phyloP scores from a whole-genome alignment of 2,329 filamentous ascomycete genomes.

The Lasiodiplodia citricola region DNA sequence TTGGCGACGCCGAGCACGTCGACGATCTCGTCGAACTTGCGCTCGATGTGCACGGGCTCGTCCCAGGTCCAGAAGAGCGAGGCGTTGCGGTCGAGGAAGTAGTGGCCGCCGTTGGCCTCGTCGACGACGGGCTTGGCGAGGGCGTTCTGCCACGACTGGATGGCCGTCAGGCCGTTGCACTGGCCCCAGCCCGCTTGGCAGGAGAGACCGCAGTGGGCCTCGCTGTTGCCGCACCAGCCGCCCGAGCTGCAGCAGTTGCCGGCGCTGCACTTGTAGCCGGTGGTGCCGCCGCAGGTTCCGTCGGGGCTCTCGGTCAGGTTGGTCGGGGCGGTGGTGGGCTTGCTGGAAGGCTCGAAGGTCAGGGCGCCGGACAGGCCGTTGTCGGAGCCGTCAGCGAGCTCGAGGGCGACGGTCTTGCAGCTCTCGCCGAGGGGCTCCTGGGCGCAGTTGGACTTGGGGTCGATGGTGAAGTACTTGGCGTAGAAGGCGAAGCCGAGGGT shows the following conservation, averaged over 20 bases:
- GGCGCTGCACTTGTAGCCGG: conserved; percentile 34
- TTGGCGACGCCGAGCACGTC: conserved; percentile 65
- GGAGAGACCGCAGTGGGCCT: conserved; percentile 39
- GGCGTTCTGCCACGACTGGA: conserved; percentile 64
- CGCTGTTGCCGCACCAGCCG: conserved; percentile 39
- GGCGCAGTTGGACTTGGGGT: conserved; percentile 53
- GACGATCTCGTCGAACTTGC: conserved; percentile 68
- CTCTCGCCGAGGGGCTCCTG: conserved; percentile 53
- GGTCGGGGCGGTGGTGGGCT: neutral
- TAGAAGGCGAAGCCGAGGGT: conserved; percentile 74
- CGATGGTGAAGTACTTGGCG: conserved; percentile 68
- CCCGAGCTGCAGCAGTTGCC: conserved; percentile 40
- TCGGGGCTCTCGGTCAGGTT: conserved; percentile 32
- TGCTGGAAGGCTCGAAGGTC: conserved; percentile 46
- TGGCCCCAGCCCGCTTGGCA: conserved; percentile 41
- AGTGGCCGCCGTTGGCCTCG: conserved; percentile 64
- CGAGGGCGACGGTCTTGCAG: conserved; percentile 64
- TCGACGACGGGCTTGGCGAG: conserved; percentile 62
- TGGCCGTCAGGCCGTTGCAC: conserved; percentile 46
- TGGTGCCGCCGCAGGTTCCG: conserved; percentile 40
- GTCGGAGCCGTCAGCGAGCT: conserved; percentile 66
- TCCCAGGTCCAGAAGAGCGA: conserved; percentile 78
- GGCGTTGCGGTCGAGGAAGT: conserved; percentile 67
- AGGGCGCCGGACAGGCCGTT: conserved; percentile 63
- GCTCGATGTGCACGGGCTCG: conserved; percentile 62